Base-by-base conservation (phyloP, 208 protist species). In the Novymonas esmeraldas region DNA sequence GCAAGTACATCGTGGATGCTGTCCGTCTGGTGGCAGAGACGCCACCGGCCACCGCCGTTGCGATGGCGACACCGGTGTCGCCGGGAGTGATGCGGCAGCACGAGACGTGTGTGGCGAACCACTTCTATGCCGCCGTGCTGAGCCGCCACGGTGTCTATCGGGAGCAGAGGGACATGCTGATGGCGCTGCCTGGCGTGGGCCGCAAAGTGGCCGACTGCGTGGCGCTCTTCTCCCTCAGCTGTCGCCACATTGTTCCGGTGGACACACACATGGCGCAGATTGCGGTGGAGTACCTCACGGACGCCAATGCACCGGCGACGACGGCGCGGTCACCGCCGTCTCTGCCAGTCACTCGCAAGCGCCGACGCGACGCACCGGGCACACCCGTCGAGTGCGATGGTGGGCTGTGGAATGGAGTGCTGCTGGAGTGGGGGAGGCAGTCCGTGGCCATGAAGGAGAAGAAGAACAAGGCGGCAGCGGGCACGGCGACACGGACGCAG, bases 241-340 rank as follows among this genome's bases (percentile, higher is more conserved):
- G 78, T 34, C 65, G 79, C n/a, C 67, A 85, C 29, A 9, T 93
- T 38, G 88, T 94, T 10, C 91, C 91, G n/a, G 85, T 94, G 24
- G 91, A 96, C 69, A 96, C 91, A n/a, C 91, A 96, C 75, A 92
- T 94, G 76, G 74, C 81, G 14, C 91, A 96, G 61, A 63, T 93
- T 6, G 88, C 91, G 0, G 62, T 67, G 49, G 57, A 69, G 64
- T 94, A 89, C 55, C 63, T 93, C 4, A 18, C 55, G 0, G 10
- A 41, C 10, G 13, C 61, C 22, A 16, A 31, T n/a, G 16, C 49
- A 11, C 24, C 18, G 16, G 13, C 22, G 26, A 24, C 28, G 42
- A 52, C 31, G 38, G n/a, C 26, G 38, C 29, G 18, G 41, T 6
- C 38, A 39, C 5, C 46, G 45, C 18, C 28, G 18, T 41, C 6